phyloP scores from a whole-genome alignment of 345 rosid genomes.

The Carallia pectinifolia region DNA sequence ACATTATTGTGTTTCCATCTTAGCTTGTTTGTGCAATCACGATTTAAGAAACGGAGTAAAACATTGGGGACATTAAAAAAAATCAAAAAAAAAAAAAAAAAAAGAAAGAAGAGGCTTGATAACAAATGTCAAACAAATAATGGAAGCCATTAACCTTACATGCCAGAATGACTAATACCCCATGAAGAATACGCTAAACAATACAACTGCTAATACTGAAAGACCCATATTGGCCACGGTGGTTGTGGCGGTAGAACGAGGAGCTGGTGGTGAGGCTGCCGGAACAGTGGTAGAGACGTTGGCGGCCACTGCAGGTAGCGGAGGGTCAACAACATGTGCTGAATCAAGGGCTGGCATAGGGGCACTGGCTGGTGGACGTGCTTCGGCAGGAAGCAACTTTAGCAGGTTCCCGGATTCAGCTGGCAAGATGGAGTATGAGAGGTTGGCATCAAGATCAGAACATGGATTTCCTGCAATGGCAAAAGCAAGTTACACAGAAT shows the following conservation, averaged over 20 bases:
- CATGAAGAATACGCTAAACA: conserved; percentile 27
- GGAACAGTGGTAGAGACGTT: conserved; percentile 10
- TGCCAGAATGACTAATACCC: conserved; percentile 5
- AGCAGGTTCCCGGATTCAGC: conserved; percentile 48
- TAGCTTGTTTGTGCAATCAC: too few relatives aligned
- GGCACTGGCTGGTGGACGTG: conserved; percentile 19
- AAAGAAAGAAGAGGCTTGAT: too few relatives aligned
- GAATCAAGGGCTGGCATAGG: conserved; percentile 49
- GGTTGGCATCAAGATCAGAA: conserved; percentile 33
- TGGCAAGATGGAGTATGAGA: conserved; percentile 45
- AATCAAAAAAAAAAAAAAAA: too few relatives aligned
- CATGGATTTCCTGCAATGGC: conserved; percentile 60
- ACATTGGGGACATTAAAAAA: too few relatives aligned
- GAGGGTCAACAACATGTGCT: conserved; percentile 68
- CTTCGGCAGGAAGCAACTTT: conserved; percentile 7
- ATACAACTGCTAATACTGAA: conserved; percentile 30
- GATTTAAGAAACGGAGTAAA: too few relatives aligned
- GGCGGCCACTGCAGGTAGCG: conserved; percentile 66
- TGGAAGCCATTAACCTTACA: too few relatives aligned
- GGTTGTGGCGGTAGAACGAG: conserved; percentile 27
- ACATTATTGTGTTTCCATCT: too few relatives aligned
- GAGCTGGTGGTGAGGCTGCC: conserved; percentile 13
- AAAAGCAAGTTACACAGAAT: neutral
- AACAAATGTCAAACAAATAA: too few relatives aligned
- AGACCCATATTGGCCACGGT: conserved; percentile 32